Base-by-base conservation (phyloP, 2,329 filamentous ascomycete genomes). In the Stagonosporopsis chrysanthemi region DNA sequence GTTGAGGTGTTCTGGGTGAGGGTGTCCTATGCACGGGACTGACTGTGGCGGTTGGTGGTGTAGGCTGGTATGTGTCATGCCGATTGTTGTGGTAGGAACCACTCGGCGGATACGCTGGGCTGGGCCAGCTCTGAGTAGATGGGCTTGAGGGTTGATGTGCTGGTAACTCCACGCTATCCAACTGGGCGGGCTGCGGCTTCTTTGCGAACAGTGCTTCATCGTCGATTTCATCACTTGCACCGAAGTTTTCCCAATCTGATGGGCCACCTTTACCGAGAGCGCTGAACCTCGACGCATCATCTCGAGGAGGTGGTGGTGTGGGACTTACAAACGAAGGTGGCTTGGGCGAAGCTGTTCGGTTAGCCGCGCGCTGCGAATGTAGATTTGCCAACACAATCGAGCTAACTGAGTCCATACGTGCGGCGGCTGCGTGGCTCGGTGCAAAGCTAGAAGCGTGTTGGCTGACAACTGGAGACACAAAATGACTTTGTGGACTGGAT, bases 161-260 rank as follows among this genome's bases (percentile, higher is more conserved):
- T 7, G 72, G 71, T 4, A 76, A 29, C 44, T 77, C 73, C 14
- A 69, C 61, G 38, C 71, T 73, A 42, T 67, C 65, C 19, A 66
- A 31, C 23, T 74, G 62, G 28, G 52, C 60, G 17, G 64, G 55
- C 36, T 61, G 42, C 2, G 58, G 44, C 39, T 62, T 63, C 9
- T 72, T 75, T n/a, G 50, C 63, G 51, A 73, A 76, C 6, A 73
- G 39, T 8, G 71, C 73, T 31, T 74, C 73, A 39, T 77, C 74
- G 35, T 76, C 74, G 31, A 76, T 67, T 40, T 76, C 74, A 4
- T 68, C 70, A 7, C 52, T 64, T 6, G 45, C 60, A 11, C 73
- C 73, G 59, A 77, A 70, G 31, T 68, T 74, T 44, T 77, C 74
- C 75, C 75, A 77, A 35, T 76, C 75, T 9, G 72, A 75, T 4